Evolutionary conservation across 1,139 yeast genomes (phyloP), one percentile per base, ranked within the genome.

Genomic region (Suhomyces anneliseae): DNA sequence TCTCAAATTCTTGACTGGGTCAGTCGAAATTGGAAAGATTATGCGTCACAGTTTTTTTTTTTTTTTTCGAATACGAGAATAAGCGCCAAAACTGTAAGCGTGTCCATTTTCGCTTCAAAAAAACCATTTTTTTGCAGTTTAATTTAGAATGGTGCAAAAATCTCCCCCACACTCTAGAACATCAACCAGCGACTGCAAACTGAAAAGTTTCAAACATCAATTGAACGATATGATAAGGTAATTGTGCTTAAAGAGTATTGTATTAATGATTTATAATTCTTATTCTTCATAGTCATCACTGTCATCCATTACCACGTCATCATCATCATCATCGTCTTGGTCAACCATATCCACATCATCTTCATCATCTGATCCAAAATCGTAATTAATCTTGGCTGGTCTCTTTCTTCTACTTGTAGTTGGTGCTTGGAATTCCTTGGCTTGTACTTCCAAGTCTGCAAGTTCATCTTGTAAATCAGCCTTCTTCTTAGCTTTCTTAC

Each of bases 401-500:
- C 40, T 36, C 42, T 40, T 39, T 10, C 50, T 41, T 38, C 43
- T 42, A 6, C 45, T 42, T 7, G 36, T 12, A 6, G 42, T 34
- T 4, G 50, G 50, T 2, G 35, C 47, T 19, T 47, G 42, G 57
- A 47, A 47, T n/a, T 34, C 46, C 12, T 37, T 40, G 14, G 36
- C 49, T 38, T 27, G 54, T 40, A 53, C 55, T 9, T 40, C 50
- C 36, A 64, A 52, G 35, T 63, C 67, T 2, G 62, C 65, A 26
- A 63, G 54, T 46, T 65, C 68, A 5, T 61, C 64, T 32, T 53
- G 40, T 39, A 49, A 38, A 36, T 53, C 40, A 37, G 46, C 40
- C 42, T 54, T 49, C 44, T 45, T 38, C 33, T 48, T 52, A 5
- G 51, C 41, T 34, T 52, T 52, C 27, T 19, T 34, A 31, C 33